A percentile compares a stretch with the other conserved stretches of the same genome.
Evolutionary conservation across 208 protist species (phyloP).

Genomic region (Plasmodiophora brassicae): DNA sequence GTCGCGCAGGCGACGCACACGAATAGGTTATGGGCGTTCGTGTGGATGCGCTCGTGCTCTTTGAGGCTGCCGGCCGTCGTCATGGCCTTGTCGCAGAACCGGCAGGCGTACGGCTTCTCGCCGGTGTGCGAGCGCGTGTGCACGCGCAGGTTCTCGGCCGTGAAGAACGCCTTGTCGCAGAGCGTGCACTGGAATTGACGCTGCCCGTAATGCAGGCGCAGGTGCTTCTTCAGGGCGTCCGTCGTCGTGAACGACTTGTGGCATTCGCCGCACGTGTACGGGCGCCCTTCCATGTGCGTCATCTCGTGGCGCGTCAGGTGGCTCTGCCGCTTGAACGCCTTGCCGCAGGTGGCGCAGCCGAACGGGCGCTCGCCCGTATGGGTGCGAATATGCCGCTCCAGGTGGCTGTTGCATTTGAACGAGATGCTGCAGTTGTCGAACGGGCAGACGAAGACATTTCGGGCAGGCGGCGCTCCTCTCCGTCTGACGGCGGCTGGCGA

Average conservation of each 20-base stretch:
- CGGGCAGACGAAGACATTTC: neutral
- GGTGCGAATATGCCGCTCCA: slow-evolving; percentile 2
- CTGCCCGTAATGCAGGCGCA: neutral
- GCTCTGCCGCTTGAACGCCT: slow-evolving; percentile 24
- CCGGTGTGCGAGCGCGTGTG: neutral
- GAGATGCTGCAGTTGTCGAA: slow-evolving; percentile 12
- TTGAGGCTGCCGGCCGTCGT: neutral
- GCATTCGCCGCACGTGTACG: neutral
- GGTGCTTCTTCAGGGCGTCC: neutral
- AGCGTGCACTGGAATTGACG: neutral
- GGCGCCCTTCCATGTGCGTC: neutral
- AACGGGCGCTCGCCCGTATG: slow-evolving; percentile 37
- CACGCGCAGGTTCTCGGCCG: neutral
- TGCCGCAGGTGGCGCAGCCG: neutral
- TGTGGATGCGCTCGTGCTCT: neutral
- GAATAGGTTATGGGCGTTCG: too few relatives aligned
- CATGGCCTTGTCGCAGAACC: neutral
- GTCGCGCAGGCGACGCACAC: too few relatives aligned
- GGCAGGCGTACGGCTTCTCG: neutral
- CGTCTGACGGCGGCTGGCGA: too few relatives aligned
- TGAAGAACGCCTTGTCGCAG: neutral
- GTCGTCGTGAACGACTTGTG: neutral
- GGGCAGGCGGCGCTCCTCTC: neutral
- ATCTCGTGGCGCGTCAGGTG: slow-evolving; percentile 21
- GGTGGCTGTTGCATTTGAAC: slow-evolving; percentile 34